Conservation (phyloP, 2,329 filamentous ascomycete species). For the Pestalotiopsis sp. region DNA sequence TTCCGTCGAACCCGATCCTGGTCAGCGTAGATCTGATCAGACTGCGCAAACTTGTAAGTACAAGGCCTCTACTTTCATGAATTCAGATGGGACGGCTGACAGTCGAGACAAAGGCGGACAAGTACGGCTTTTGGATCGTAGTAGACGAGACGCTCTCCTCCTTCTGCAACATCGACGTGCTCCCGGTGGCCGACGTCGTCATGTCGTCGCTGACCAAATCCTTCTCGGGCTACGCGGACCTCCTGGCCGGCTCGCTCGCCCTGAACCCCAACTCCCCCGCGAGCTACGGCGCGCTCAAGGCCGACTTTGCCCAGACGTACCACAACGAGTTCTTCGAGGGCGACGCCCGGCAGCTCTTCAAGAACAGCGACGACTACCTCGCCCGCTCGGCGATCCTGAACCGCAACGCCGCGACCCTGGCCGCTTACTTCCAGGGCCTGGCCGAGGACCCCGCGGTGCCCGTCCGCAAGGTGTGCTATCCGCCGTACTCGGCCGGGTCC, state of each 20-base stretch:
- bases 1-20: constrained; percentile 49
- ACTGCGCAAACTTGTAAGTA: constrained; percentile 44
- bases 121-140: constrained; percentile 46
- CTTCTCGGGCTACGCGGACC: constrained; percentile 58
- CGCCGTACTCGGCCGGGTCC: constrained; percentile 30
- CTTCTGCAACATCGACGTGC: constrained; percentile 53
- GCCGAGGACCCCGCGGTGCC: constrained; percentile 34
- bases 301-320: constrained; percentile 29
- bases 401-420: constrained; percentile 46
- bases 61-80: too few relatives aligned
- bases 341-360: constrained; percentile 48
- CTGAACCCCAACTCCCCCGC: constrained; percentile 22
- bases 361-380: constrained; percentile 48
- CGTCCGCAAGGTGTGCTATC: constrained; percentile 47
- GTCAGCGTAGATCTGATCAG: constrained; percentile 41
- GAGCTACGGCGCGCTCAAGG: constrained; percentile 20
- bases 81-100: constrained; percentile 6
- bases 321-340: constrained; percentile 48
- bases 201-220: constrained; percentile 53
- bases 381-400: constrained; percentile 41
- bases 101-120: constrained; percentile 33
- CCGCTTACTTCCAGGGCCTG: constrained; percentile 37
- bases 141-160: constrained; percentile 52
- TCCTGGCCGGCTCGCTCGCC: constrained; percentile 25
- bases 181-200: constrained; percentile 50